These are phyloP conservation scores for Berkeleyomyces basicola DNA, from an alignment of 2,329 filamentous ascomycete species.

Conservation along the genomic window DNA sequence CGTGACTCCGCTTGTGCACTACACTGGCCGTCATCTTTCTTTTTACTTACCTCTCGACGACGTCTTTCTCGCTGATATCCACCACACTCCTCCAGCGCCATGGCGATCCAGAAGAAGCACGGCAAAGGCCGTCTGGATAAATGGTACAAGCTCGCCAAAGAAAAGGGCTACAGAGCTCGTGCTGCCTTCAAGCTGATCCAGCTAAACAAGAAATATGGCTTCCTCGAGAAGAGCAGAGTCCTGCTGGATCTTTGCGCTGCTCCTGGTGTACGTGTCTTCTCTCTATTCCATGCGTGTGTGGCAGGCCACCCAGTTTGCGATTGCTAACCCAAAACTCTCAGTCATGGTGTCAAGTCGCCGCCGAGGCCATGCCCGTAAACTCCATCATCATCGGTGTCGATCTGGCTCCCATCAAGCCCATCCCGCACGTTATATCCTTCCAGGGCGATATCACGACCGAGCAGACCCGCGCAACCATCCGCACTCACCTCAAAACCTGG, in stretches of 20 bases:
- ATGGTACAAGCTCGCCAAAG: constrained; percentile 97
- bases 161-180: constrained; percentile 91
- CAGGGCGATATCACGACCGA: constrained; percentile 97
- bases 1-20: not conserved
- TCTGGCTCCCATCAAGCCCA: constrained; percentile 86
- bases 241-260: constrained; percentile 94
- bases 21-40: not conserved
- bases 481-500: constrained; percentile 83
- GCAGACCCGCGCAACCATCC: constrained; percentile 80
- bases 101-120: constrained; percentile 98
- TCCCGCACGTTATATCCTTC: constrained; percentile 85
- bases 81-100: constrained; percentile 23
- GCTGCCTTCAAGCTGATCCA: constrained; percentile 97
- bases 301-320: not conserved
- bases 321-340: constrained; percentile 23
- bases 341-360: constrained; percentile 94
- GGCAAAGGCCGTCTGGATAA: constrained; percentile 97
- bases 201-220: constrained; percentile 97
- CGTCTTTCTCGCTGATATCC: not conserved
- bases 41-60: not conserved
- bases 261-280: constrained; percentile 50
- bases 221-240: constrained; percentile 92
- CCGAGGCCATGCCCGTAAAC: constrained; percentile 81
- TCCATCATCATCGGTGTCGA: constrained; percentile 91
- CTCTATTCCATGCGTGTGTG: not conserved